Evolutionary conservation across 495 filamentous ascomycete genomes (phyloP).

Genomic region (Aspergillus ostianus): DNA sequence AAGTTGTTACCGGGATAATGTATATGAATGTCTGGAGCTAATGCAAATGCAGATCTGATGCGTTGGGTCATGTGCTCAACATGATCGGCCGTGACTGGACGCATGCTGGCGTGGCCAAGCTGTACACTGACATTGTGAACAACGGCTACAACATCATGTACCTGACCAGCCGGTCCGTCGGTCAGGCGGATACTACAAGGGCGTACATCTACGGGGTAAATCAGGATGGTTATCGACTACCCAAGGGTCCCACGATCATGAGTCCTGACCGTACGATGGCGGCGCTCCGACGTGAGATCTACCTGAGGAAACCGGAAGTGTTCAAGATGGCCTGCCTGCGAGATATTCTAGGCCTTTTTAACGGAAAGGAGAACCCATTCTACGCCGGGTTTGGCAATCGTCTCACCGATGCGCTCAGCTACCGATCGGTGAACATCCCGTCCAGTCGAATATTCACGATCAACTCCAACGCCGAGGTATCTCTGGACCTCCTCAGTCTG

Average conservation of each 20-base stretch:
- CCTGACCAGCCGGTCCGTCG: constrained; percentile 88
- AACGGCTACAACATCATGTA: constrained; percentile 99
- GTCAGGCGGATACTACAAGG: constrained; percentile 87
- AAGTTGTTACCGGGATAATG: constrained; percentile 18
- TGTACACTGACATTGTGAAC: constrained; percentile 91
- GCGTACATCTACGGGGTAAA: constrained; percentile 86
- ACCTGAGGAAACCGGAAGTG: constrained; percentile 93
- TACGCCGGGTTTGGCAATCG: constrained; percentile 97
- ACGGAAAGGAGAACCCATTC: constrained; percentile 76
- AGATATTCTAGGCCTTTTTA: constrained; percentile 88
- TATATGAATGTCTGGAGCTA: constrained; percentile 4
- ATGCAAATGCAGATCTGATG: constrained; percentile 63
- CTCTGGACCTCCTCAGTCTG: constrained; percentile 82
- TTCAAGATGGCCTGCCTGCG: constrained; percentile 99
- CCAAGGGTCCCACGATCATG: constrained; percentile 89
- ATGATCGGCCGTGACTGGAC: constrained; percentile 99
- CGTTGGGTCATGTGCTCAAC: constrained; percentile 93
- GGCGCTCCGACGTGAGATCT: constrained; percentile 90
- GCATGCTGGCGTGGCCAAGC: constrained; percentile 90
- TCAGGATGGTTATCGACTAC: constrained; percentile 83
- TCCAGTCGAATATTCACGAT: constrained; percentile 96
- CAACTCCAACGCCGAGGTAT: constrained; percentile 96
- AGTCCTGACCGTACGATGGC: constrained; percentile 95
- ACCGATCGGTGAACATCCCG: constrained; percentile 93
- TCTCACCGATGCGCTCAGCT: constrained; percentile 93